Percentiles rank a stretch among this genome's conserved stretches.
Conservation (phyloP, 2,329 filamentous ascomycete genomes). For the Epichloe scottii region DNA sequence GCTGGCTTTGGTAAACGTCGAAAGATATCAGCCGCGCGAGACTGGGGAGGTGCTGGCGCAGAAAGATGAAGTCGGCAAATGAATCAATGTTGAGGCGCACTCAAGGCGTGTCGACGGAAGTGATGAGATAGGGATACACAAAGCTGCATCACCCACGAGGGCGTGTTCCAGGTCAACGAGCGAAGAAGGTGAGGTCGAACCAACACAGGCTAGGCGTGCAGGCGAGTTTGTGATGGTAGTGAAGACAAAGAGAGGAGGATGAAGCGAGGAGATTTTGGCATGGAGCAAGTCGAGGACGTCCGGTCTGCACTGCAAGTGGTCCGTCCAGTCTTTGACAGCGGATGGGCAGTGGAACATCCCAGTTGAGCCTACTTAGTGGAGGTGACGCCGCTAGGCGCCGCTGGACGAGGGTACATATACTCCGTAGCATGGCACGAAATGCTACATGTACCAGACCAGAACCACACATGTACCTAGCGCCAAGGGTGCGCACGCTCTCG, state of each 20-base stretch:
- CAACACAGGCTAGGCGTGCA: background rate
- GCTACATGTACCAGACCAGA: constrained; percentile 1
- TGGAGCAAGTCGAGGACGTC: background rate
- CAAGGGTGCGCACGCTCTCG: background rate
- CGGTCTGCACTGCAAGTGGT: background rate
- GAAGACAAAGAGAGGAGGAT: background rate
- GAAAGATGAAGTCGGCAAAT: background rate
- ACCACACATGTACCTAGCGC: background rate
- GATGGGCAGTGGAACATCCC: background rate
- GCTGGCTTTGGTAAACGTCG: background rate
- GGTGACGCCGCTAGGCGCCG: background rate
- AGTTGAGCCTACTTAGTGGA: background rate
- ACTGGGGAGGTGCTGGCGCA: background rate
- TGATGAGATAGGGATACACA: background rate
- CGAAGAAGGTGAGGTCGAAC: background rate
- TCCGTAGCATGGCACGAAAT: constrained; percentile 6
- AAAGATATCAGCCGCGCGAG: background rate
- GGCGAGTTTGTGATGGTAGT: background rate
- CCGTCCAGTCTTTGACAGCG: background rate
- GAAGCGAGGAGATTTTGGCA: background rate
- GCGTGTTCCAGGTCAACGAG: background rate
- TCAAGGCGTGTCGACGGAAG: background rate
- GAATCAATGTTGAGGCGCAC: background rate
- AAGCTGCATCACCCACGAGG: background rate
- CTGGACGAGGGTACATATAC: constrained; percentile 2